These are phyloP conservation scores for Xylaria hypoxylon DNA, from an alignment of 2,329 filamentous ascomycete genomes.

Conservation along the genomic window DNA sequence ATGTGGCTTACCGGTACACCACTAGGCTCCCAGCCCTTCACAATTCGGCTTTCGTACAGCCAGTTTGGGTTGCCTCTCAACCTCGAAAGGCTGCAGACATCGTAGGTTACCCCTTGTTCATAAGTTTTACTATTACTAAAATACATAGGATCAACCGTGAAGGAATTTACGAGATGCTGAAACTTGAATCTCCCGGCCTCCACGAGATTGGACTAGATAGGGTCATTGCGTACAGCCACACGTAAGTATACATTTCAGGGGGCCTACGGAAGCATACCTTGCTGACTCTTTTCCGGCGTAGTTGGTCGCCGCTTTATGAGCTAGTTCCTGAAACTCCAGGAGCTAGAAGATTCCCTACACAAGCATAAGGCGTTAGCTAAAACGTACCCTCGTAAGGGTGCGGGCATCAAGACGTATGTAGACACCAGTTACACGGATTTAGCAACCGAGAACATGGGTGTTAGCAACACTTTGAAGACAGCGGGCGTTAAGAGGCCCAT, in stretches of 20 bases:
- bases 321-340: constrained; percentile 73
- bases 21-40: constrained; percentile 75
- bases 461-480: constrained; percentile 37
- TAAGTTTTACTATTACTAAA: background rate
- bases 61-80: constrained; percentile 70
- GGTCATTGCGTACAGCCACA: constrained; percentile 80
- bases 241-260: constrained; percentile 48
- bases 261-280: constrained; percentile 6
- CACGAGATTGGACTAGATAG: constrained; percentile 79
- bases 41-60: constrained; percentile 72
- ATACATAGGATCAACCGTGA: constrained; percentile 68
- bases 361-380: constrained; percentile 74
- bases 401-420: constrained; percentile 75
- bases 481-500: constrained; percentile 34
- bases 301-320: constrained; percentile 79
- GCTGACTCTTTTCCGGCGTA: constrained; percentile 43
- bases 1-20: constrained; percentile 67
- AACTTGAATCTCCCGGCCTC: constrained; percentile 78
- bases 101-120: background rate
- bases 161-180: constrained; percentile 78
- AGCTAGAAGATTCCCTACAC: constrained; percentile 70
- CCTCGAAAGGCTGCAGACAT: constrained; percentile 34
- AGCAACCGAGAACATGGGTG: constrained; percentile 57
- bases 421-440: constrained; percentile 70
- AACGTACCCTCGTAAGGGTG: constrained; percentile 71